phyloP scores from a whole-genome alignment of 2,329 filamentous ascomycete species.

The Rhinocladiella similis region DNA sequence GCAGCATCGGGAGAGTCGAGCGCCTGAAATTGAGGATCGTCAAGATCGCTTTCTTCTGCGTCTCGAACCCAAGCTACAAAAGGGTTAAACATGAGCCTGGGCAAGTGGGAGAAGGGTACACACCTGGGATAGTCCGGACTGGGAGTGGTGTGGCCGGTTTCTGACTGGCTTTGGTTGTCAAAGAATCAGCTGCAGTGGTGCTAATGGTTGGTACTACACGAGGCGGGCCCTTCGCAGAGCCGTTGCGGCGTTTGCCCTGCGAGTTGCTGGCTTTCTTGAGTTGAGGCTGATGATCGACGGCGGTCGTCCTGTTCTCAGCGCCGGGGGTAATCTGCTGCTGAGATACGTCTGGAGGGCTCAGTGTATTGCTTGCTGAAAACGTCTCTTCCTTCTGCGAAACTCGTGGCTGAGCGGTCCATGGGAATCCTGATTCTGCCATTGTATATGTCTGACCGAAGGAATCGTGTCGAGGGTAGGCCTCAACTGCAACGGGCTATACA shows the following conservation, averaged over 20 bases:
- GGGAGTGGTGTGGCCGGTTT: conserved; percentile 11
- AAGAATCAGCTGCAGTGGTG: neutral
- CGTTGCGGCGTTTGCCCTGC: conserved; percentile 10
- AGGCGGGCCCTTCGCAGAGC: conserved; percentile 10
- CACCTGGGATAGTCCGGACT: conserved; percentile 23
- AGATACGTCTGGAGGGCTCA: neutral
- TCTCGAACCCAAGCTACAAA: conserved; percentile 43
- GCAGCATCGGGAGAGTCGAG: conserved; percentile 41
- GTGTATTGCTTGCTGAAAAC: neutral
- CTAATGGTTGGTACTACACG: conserved; percentile 1
- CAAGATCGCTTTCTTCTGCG: conserved; percentile 41
- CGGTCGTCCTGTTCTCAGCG: neutral
- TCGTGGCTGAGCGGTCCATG: conserved; percentile 23
- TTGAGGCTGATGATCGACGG: conserved; percentile 4
- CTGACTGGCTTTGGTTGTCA: conserved; percentile 3
- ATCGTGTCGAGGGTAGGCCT: neutral
- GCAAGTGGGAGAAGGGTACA: neutral
- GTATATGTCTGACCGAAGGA: neutral
- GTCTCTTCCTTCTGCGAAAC: conserved; percentile 20
- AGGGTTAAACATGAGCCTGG: neutral
- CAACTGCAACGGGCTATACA: conserved; percentile 3
- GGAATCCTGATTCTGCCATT: conserved; percentile 25
- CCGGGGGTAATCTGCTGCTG: neutral
- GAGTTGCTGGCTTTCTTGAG: conserved; percentile 6
- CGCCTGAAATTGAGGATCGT: conserved; percentile 36